Evolutionary conservation across 2,329 filamentous ascomycete genomes (phyloP).

Genomic region (Botrytis byssoidea): DNA sequence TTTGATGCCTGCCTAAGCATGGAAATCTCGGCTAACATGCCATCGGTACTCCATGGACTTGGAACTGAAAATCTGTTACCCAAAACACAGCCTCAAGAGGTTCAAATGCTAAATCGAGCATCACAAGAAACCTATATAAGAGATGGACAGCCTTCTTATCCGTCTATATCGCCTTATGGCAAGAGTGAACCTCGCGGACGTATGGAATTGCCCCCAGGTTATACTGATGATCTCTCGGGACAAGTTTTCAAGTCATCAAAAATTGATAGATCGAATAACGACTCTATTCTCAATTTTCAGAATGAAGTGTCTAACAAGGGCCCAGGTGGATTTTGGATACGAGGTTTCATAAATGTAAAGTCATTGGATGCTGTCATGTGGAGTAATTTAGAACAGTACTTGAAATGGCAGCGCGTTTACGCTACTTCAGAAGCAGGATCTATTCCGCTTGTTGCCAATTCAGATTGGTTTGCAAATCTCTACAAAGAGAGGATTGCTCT

Average conservation of each 20-base stretch:
- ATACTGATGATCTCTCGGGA: neutral
- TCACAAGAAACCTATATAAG: neutral
- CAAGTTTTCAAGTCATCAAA: neutral
- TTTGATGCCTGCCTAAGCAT: neutral
- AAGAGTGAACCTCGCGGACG: neutral
- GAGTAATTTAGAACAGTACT: neutral
- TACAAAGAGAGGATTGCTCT: neutral
- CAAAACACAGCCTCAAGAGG: neutral
- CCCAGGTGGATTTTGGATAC: neutral
- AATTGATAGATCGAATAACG: neutral
- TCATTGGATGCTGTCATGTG: neutral
- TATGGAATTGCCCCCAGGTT: neutral
- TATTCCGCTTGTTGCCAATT: neutral
- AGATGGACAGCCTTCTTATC: neutral
- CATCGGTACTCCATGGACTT: neutral
- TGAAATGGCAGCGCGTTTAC: neutral
- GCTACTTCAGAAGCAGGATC: neutral
- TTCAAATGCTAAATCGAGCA: neutral
- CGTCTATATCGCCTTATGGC: neutral
- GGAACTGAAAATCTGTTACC: neutral
- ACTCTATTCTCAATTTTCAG: neutral
- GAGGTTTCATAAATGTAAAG: neutral
- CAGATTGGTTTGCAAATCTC: neutral
- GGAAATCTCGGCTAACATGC: neutral
- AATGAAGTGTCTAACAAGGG: neutral